Conservation (phyloP, 345 rosid species). For the Rhodomyrtus tomentosa region DNA sequence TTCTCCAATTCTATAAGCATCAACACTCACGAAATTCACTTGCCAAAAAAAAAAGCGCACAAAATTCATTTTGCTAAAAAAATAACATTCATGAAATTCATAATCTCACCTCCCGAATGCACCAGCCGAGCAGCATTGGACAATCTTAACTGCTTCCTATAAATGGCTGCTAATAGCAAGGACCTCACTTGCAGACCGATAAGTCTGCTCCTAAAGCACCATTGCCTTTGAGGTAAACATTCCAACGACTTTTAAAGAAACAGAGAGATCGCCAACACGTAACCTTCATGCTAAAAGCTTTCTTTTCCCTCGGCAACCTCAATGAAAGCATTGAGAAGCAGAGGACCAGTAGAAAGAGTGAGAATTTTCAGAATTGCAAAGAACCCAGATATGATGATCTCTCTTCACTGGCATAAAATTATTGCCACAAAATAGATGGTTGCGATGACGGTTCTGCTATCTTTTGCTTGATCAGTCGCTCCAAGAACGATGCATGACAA, state of each 20-base stretch:
- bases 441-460: slow-evolving; percentile 21
- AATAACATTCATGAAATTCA: no score
- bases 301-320: slow-evolving; percentile 74
- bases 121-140: slow-evolving; percentile 59
- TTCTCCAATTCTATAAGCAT: slow-evolving; percentile 90
- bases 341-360: slow-evolving; percentile 70
- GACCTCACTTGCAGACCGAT: slow-evolving; percentile 75
- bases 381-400: slow-evolving; percentile 62
- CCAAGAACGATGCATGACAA: slow-evolving; percentile 48
- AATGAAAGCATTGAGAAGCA: slow-evolving; percentile 81
- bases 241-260: slow-evolving; percentile 55
- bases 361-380: slow-evolving; percentile 75
- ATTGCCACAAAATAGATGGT: slow-evolving; percentile 50
- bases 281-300: slow-evolving; percentile 61
- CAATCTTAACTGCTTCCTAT: slow-evolving; percentile 71
- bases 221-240: slow-evolving; percentile 84
- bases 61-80: slow-evolving; percentile 81
- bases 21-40: slow-evolving; percentile 87
- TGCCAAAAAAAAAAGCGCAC: no score
- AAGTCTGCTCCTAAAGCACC: slow-evolving; percentile 79
- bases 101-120: slow-evolving; percentile 86
- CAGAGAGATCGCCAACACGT: slow-evolving; percentile 46
- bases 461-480: slow-evolving; percentile 40
- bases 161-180: slow-evolving; percentile 67
- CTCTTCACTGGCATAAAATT: slow-evolving; percentile 50